These are phyloP conservation scores for Penicillium janthinellum DNA, from an alignment of 2,329 filamentous ascomycete species.

Conservation along the genomic window DNA sequence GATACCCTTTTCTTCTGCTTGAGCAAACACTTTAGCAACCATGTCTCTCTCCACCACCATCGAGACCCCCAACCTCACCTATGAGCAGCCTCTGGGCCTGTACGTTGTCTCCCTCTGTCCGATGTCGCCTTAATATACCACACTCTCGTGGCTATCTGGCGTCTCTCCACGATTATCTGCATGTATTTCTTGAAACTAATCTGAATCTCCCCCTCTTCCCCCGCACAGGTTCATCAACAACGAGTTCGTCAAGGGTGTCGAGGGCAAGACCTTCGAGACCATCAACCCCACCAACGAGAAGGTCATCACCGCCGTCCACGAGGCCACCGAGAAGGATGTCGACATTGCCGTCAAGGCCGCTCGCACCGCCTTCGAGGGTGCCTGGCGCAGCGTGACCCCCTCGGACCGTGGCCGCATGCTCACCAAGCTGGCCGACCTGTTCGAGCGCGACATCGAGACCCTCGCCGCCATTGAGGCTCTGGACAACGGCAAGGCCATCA, in stretches of 20 bases:
- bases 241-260: conserved; percentile 72
- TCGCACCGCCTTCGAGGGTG: conserved; percentile 78
- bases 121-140: conserved; percentile 59
- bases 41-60: conserved; percentile 46
- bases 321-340: conserved; percentile 79
- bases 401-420: conserved; percentile 70
- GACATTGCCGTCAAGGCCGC: conserved; percentile 80
- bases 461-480: conserved; percentile 82
- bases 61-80: conserved; percentile 43
- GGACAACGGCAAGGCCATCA: conserved; percentile 53
- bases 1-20: conserved; percentile 1
- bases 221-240: conserved; percentile 47
- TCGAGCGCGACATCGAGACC: conserved; percentile 74
- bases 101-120: conserved; percentile 48
- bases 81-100: conserved; percentile 47
- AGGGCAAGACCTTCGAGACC: conserved; percentile 89
- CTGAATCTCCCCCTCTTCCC: neutral
- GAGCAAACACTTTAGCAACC: conserved; percentile 17
- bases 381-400: conserved; percentile 69
- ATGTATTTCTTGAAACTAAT: neutral
- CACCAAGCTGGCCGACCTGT: conserved; percentile 75
- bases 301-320: conserved; percentile 78
- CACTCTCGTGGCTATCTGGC: neutral
- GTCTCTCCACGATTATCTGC: neutral
- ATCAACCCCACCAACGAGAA: conserved; percentile 86